These are phyloP conservation scores for Luffa aegyptiaca DNA, from an alignment of 306 rosid species.

Conservation along the genomic window DNA sequence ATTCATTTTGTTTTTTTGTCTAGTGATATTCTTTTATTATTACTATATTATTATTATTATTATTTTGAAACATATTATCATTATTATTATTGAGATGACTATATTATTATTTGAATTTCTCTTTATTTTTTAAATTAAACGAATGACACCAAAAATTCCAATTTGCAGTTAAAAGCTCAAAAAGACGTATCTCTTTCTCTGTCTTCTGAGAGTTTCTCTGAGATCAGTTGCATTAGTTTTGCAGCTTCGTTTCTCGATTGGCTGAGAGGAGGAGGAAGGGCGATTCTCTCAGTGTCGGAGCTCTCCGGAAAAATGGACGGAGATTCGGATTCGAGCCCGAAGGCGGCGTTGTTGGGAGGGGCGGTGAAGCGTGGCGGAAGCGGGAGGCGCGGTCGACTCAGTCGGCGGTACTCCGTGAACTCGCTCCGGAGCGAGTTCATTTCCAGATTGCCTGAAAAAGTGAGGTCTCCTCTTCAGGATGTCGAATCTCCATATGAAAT, in stretches of 20 bases:
- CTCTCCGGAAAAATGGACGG: slow-evolving; percentile 17
- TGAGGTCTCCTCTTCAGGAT: slow-evolving; percentile 17
- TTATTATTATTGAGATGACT: background rate
- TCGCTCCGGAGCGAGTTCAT: slow-evolving; percentile 31
- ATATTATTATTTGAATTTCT: background rate
- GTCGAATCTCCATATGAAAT: slow-evolving; percentile 17
- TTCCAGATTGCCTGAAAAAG: slow-evolving; percentile 25
- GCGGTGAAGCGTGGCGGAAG: slow-evolving; percentile 3
- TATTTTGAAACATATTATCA: background rate
- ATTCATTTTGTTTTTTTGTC: background rate
- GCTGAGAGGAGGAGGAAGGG: background rate
- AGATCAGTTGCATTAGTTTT: background rate
- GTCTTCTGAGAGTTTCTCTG: background rate
- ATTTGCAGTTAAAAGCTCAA: background rate
- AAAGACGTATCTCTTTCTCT: background rate
- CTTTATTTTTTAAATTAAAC: background rate
- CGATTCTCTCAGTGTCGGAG: background rate
- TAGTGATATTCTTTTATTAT: background rate
- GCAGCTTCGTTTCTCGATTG: background rate
- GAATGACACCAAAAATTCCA: background rate
- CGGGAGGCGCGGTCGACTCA: slow-evolving; percentile 17
- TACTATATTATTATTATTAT: background rate
- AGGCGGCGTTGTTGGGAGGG: slow-evolving; percentile 17
- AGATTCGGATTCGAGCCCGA: slow-evolving; percentile 9
- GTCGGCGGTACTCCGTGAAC: slow-evolving; percentile 31